Evolutionary conservation across 2,329 filamentous ascomycete genomes (phyloP), one percentile per base, ranked within the genome.

Genomic region (Aspergillus fructus): DNA sequence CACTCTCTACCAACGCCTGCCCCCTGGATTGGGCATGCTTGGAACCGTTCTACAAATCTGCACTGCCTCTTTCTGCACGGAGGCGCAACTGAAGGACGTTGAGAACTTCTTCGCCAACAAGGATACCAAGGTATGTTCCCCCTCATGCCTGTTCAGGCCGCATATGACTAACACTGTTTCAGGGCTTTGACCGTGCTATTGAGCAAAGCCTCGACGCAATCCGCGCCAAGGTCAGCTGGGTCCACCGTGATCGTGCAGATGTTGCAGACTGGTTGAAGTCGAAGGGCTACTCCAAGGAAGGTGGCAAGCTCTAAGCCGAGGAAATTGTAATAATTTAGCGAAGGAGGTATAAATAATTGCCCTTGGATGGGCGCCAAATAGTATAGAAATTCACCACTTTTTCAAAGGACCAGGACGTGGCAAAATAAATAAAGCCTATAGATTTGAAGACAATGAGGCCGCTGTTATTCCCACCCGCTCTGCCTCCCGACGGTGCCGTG

Each of bases 151-250:
- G 17, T 33, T n/a, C 40, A 19, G 3, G 54, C 21, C 9, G 15
- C 15, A 5, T n/a, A 13, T 17, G 52, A 59, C 63, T 68, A 58
- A 67, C 47, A 27, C 45, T 37, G 19, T 45, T 56, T 30, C 60
- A 82, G 75, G 85, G 91, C 43, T 97, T 91, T 69, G 91, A 96
- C 70, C 88, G 93, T 72, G 87, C 90, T 49, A 80, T 97, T 57
- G 91, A 91, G n/a, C 93, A 97, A 80, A 93, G 89, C 73, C 83
- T 89, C 65, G 93, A 97, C 73, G 83, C 87, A 4, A 89, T 97
- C 68, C 85, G 85, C 60, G 92, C 92, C 55, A 97, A 96, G 85
- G 83, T 88, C 66, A 84, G 86, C 59, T 96, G 91, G 91, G 72
- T 96, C 55, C 78, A 85, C 73, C 85, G 91, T 58, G 93, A 96